Conservation (phyloP, 495 filamentous ascomycete genomes). For the Penicillium coffeae region DNA sequence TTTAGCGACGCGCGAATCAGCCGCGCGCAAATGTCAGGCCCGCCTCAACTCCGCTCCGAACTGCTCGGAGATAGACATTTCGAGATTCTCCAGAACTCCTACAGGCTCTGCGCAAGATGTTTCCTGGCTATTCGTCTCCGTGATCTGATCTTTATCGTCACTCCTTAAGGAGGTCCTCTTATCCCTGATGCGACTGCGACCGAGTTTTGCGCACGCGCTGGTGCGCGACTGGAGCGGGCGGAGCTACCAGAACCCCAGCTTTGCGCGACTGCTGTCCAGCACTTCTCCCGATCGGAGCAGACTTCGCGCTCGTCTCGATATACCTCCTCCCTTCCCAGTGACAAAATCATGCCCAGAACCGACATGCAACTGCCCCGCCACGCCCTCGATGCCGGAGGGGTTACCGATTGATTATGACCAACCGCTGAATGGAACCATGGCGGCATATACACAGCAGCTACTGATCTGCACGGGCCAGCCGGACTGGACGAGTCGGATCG, state of each 20-base stretch:
- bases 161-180: neutral
- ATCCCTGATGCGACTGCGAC: conserved; percentile 4
- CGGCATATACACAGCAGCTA: conserved; percentile 76
- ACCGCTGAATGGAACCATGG: conserved; percentile 68
- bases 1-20: no score
- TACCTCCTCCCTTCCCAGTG: conserved; percentile 42
- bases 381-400: conserved; percentile 58
- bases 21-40: neutral
- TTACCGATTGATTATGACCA: conserved; percentile 73
- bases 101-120: neutral
- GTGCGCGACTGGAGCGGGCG: conserved; percentile 17
- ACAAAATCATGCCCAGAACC: conserved; percentile 65
- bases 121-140: neutral
- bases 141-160: neutral
- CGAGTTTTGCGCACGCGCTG: conserved; percentile 12
- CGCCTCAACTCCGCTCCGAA: conserved; percentile 12
- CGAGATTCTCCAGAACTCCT: neutral
- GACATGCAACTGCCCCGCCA: conserved; percentile 65
- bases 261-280: conserved; percentile 23
- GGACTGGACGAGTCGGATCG: conserved; percentile 74
- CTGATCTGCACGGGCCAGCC: conserved; percentile 72
- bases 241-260: conserved; percentile 2
- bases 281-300: conserved; percentile 16
- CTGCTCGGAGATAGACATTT: neutral
- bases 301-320: conserved; percentile 31